These are phyloP conservation scores for Fusarium algeriense DNA, from an alignment of 2,329 filamentous ascomycete species.

Conservation along the genomic window DNA sequence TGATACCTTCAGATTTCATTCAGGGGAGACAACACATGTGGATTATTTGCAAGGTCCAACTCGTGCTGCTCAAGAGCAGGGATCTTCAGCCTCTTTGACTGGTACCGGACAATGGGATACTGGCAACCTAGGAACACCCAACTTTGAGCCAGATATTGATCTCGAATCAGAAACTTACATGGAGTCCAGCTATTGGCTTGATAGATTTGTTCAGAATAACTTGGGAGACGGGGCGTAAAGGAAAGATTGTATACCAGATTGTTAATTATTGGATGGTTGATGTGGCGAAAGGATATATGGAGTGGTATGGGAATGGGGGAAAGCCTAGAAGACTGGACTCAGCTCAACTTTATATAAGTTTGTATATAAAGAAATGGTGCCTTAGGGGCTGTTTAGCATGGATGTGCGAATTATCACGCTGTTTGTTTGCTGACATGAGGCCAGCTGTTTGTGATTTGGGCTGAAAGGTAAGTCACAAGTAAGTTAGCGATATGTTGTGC, in stretches of 20 bases:
- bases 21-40: background rate
- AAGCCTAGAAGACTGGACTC: too few species aligned
- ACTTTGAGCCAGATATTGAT: too few species aligned
- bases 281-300: background rate
- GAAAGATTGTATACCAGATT: too few species aligned
- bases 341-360: background rate
- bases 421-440: background rate
- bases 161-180: too few species aligned
- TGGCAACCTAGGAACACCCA: accelerated
- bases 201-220: background rate
- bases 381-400: background rate
- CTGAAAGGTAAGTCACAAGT: background rate
- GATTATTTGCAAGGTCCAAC: background rate
- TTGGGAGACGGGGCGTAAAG: background rate
- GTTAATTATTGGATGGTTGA: background rate
- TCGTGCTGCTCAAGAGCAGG: background rate
- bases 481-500: background rate
- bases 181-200: background rate
- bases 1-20: background rate
- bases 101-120: background rate
- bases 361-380: background rate
- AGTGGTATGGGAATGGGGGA: too few species aligned
- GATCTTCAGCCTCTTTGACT: background rate
- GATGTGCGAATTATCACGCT: background rate
- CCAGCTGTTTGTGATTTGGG: slow-evolving; percentile 4